A percentile compares a stretch with the other conserved stretches of the same genome.
Evolutionary conservation across 495 filamentous ascomycete species (phyloP).

Genomic region (Lasiosphaeria hispida): DNA sequence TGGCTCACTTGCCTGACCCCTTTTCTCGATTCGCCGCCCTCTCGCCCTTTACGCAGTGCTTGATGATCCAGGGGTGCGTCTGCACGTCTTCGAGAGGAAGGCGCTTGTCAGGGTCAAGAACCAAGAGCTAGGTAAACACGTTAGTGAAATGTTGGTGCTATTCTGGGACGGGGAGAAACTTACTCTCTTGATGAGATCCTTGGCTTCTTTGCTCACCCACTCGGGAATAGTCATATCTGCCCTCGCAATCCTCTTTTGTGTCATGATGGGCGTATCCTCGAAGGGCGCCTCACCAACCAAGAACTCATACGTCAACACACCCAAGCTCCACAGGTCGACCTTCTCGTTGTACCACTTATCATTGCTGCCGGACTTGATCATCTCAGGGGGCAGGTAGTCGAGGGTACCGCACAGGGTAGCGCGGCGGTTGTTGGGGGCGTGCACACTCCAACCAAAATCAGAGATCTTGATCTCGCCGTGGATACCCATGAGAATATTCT

Average conservation of each 20-base stretch:
- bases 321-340: conserved; percentile 93
- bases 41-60: conserved; percentile 86
- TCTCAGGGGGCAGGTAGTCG: conserved; percentile 96
- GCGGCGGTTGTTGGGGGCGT: conserved; percentile 90
- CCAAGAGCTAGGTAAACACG: conserved; percentile 63
- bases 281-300: conserved; percentile 94
- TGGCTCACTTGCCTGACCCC: conserved; percentile 23
- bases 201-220: conserved; percentile 87
- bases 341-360: conserved; percentile 92
- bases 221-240: conserved; percentile 90
- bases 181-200: conserved; percentile 88
- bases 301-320: conserved; percentile 95
- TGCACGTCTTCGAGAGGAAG: conserved; percentile 87
- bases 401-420: conserved; percentile 97
- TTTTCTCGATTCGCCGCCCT: conserved; percentile 53
- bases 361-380: conserved; percentile 76
- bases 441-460: conserved; percentile 98
- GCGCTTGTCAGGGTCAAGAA: conserved; percentile 90
- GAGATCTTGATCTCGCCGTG: conserved; percentile 98
- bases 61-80: conserved; percentile 93
- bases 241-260: conserved; percentile 81
- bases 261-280: conserved; percentile 94
- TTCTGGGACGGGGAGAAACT: not conserved
- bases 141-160: conserved; percentile 6
- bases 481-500: conserved; percentile 96